Conservation (phyloP, 345 rosid genomes). For the Salix koriyanagi region DNA sequence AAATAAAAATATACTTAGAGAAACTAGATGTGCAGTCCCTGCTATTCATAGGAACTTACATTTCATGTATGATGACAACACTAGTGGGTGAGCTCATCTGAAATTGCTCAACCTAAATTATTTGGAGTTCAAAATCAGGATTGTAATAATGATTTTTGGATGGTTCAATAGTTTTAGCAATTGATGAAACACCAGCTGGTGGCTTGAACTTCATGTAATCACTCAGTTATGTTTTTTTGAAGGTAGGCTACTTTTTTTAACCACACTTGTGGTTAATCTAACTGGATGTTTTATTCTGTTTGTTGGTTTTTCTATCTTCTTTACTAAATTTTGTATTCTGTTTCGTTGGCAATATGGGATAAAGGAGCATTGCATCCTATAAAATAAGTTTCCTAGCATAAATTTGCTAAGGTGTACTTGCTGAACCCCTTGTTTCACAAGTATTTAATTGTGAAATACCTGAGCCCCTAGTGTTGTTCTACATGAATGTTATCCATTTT, state of each 20-base stretch:
- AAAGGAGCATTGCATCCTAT: background rate
- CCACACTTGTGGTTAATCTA: too few species aligned
- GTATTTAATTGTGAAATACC: background rate
- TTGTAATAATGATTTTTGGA: background rate
- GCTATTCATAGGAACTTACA: background rate
- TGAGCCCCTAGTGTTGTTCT: background rate
- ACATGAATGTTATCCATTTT: background rate
- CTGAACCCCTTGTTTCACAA: background rate
- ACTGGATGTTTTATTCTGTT: too few species aligned
- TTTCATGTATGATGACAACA: background rate
- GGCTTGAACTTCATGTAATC: too few species aligned
- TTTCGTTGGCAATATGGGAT: background rate
- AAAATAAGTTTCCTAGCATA: background rate
- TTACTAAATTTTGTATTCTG: too few species aligned
- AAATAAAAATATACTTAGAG: background rate
- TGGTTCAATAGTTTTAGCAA: background rate
- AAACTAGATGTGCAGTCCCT: background rate
- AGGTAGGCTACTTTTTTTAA: too few species aligned
- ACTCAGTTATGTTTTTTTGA: too few species aligned
- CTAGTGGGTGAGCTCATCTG: background rate
- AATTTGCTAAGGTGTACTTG: background rate
- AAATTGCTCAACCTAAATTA: background rate
- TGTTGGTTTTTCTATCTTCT: too few species aligned
- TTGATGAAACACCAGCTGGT: too few species aligned
- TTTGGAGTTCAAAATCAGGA: background rate